A percentile compares a stretch with the other conserved stretches of the same genome.
These are phyloP conservation scores for Trichoderma hamatum DNA, from an alignment of 2,329 filamentous ascomycete species.

Conservation along the genomic window DNA sequence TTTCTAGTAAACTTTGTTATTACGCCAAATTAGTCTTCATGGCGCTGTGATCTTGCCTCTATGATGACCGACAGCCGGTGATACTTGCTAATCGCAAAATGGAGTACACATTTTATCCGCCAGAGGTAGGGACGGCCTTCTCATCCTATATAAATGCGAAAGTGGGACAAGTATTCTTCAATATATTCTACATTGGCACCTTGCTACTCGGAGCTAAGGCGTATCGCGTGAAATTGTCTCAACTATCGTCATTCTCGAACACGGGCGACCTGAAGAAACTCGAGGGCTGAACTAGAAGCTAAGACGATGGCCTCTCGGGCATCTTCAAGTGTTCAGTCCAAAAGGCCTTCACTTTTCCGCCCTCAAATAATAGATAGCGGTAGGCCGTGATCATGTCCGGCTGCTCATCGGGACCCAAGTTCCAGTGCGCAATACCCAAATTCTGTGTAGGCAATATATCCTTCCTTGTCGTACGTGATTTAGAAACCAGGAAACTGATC, in stretches of 20 bases:
- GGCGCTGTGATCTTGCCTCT: background rate
- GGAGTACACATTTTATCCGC: background rate
- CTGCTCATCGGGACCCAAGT: background rate
- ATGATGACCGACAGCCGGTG: background rate
- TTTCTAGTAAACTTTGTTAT: background rate
- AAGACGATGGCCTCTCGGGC: too few species aligned
- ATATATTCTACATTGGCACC: background rate
- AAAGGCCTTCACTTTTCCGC: background rate
- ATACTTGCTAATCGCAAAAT: background rate
- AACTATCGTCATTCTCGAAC: too few species aligned
- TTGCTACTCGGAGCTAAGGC: background rate
- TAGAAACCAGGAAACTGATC: background rate
- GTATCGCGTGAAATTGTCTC: background rate
- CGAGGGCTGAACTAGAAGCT: background rate
- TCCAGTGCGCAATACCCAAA: background rate
- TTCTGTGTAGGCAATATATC: background rate
- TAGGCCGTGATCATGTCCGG: constrained; percentile 2
- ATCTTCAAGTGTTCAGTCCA: background rate
- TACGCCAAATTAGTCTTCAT: background rate
- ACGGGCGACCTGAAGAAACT: background rate
- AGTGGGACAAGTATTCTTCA: background rate
- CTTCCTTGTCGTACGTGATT: background rate
- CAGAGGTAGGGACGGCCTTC: background rate
- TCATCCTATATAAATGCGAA: background rate
- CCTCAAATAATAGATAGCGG: background rate